Base-by-base conservation (phyloP, 805 yeast species). In the Barnettozyma populi region DNA sequence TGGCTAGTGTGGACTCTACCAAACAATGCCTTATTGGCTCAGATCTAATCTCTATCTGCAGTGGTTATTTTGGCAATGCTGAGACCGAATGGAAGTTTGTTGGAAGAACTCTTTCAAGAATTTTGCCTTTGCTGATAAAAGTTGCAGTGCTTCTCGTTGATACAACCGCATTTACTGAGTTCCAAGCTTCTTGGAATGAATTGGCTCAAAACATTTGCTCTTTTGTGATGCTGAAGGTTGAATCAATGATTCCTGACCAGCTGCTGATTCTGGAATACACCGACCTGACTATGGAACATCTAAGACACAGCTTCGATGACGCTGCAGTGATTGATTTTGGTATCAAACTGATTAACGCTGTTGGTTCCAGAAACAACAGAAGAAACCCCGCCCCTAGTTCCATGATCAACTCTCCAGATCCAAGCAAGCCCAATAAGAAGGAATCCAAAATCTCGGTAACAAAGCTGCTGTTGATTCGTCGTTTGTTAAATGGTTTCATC, bases 41-140 rank as follows among this genome's bases (percentile, higher is more conserved):
- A 24, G 70, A 70, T 45, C 57, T 84, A 40, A 57, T 83, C 35
- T 59, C 67, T 20, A 67, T 72, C 52, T 69, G 80, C 59, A 64
- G 78, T 2, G 67, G 64, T 10, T 66, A 75, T 41, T 79, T 81
- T 54, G 57, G 68, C 11, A 70, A 71, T 34, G 81, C 80, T 14
- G 71, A 70, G 36, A 63, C 70, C 2, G 77, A 72, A 42, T 83
- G 90, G 89, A 79, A 71, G 60, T 72, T 79, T 34, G 70, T 78
- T 41, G 82, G 86, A 4, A 71, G 88, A 58, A 78, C 86, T 0
- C 65, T 81, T 36, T 82, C 88, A 55, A 74, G 90, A 44, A 71
- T 79, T 9, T 71, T 79, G 18, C 71, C 79, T 4, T 66, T 80
- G 41, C 57, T 84, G 37, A 59, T 83, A 45, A 74, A 73, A 50